A percentile compares a stretch with the other conserved stretches of the same genome.
Conservation (phyloP, 2,329 filamentous ascomycete genomes). For the Penicillium sp. region DNA sequence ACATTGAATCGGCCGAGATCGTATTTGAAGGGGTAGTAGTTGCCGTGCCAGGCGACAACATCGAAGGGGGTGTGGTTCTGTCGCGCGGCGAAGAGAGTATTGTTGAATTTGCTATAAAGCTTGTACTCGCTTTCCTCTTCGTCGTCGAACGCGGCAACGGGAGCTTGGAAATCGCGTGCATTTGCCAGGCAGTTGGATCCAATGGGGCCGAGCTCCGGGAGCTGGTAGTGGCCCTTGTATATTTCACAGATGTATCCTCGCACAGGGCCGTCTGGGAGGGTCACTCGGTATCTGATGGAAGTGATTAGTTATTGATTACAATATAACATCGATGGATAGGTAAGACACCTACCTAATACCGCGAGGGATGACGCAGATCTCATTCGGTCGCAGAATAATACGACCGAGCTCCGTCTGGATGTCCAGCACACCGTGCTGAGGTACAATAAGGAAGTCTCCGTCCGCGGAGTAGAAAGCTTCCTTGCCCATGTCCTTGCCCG, state of each 20-base stretch:
- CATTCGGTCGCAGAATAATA: constrained; percentile 72
- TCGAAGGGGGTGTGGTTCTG: constrained; percentile 75
- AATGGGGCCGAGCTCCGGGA: constrained; percentile 72
- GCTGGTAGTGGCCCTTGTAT: constrained; percentile 69
- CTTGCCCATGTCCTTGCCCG: constrained; percentile 74
- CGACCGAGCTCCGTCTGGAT: constrained; percentile 75
- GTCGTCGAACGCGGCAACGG: constrained; percentile 67
- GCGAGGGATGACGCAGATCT: constrained; percentile 74
- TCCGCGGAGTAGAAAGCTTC: constrained; percentile 83
- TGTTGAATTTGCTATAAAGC: constrained; percentile 66
- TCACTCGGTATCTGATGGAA: constrained; percentile 61
- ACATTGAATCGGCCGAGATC: constrained; percentile 75
- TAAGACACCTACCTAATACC: constrained; percentile 56
- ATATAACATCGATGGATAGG: neutral
- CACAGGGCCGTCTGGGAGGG: constrained; percentile 60
- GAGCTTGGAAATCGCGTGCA: constrained; percentile 71
- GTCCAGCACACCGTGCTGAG: constrained; percentile 71
- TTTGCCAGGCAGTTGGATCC: constrained; percentile 75
- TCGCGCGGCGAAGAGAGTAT: constrained; percentile 62
- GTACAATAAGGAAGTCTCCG: constrained; percentile 74
- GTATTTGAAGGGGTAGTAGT: constrained; percentile 80
- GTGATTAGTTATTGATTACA: neutral
- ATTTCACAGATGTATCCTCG: constrained; percentile 75
- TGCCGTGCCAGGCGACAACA: constrained; percentile 77
- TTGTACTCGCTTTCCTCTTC: constrained; percentile 55